A percentile compares a stretch with the other conserved stretches of the same genome.
Evolutionary conservation across 768 basidiomycete species (phyloP).

Genomic region (Amanita muscaria): DNA sequence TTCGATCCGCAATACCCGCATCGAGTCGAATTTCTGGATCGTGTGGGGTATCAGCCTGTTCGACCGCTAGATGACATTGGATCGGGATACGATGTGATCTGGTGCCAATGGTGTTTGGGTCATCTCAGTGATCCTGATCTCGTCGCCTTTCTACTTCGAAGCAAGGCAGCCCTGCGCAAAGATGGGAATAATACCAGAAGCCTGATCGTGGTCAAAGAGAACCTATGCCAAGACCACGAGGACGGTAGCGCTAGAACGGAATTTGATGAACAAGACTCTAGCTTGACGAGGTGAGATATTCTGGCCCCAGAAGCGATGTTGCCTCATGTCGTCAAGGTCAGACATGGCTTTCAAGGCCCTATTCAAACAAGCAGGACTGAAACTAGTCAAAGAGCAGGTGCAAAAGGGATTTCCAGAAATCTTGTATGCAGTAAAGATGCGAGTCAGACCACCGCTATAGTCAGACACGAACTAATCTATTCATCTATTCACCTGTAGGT

Average conservation of each 20-base stretch:
- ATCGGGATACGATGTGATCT: slow-evolving; percentile 80
- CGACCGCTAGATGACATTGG: slow-evolving; percentile 37
- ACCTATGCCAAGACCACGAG: slow-evolving; percentile 54
- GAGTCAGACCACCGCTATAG: slow-evolving; percentile 16
- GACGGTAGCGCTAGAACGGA: slow-evolving; percentile 42
- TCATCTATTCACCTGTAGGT: slow-evolving; percentile 31
- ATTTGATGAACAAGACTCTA: slow-evolving; percentile 86
- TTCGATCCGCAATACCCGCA: slow-evolving; percentile 61
- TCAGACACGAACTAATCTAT: slow-evolving; percentile 4
- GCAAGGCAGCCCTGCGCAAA: slow-evolving; percentile 47
- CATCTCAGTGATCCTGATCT: slow-evolving; percentile 76
- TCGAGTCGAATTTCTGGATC: slow-evolving; percentile 44
- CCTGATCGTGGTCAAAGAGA: slow-evolving; percentile 88
- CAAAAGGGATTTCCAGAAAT: slow-evolving; percentile 81
- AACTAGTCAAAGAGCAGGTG: slow-evolving; percentile 60
- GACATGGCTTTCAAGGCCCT: slow-evolving; percentile 72
- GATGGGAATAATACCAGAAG: slow-evolving; percentile 33
- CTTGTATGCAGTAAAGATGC: slow-evolving; percentile 85
- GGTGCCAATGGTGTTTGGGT: slow-evolving; percentile 97
- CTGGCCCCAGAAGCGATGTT: background rate
- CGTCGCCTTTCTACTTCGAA: slow-evolving; percentile 61
- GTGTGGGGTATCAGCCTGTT: slow-evolving; percentile 52
- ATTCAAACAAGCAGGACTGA: slow-evolving; percentile 69
- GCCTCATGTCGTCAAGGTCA: slow-evolving; percentile 43
- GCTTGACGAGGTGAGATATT: slow-evolving; percentile 66